These are phyloP conservation scores for Linnemannia hyalina DNA, from an alignment of 192 early-diverging fungal genomes.

Conservation along the genomic window DNA sequence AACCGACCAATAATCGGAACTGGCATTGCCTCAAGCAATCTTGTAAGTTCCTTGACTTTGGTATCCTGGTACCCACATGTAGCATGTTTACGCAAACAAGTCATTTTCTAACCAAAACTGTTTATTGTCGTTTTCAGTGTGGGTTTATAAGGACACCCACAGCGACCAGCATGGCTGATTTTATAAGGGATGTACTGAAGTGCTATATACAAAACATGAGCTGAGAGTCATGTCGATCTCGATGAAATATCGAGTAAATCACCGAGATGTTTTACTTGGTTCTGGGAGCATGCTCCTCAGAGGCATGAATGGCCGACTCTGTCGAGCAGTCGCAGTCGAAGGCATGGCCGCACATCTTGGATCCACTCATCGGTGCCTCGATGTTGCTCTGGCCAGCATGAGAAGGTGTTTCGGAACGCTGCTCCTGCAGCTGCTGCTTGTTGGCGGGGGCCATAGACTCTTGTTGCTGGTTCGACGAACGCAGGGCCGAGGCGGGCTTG, in stretches of 20 bases:
- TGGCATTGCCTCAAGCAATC: no score
- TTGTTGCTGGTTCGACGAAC: constrained; percentile 12
- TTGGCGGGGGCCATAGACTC: constrained; percentile 1
- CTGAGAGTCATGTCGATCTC: not conserved
- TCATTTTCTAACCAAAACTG: no score
- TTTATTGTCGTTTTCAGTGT: no score
- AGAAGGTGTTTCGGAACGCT: constrained; percentile 14
- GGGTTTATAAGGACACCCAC: no score
- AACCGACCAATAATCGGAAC: no score
- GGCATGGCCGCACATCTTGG: constrained; percentile 35
- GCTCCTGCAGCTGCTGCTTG: constrained; percentile 15
- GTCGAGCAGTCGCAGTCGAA: constrained; percentile 37
- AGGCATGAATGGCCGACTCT: constrained; percentile 29
- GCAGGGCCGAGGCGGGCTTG: not conserved
- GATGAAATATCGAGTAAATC: not conserved
- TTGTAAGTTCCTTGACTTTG: no score
- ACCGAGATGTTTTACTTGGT: not conserved
- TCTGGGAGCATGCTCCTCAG: constrained; percentile 29
- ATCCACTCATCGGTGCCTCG: constrained; percentile 38
- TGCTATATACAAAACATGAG: constrained; percentile 2
- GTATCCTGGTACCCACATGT: no score
- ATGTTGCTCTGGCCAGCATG: constrained; percentile 32
- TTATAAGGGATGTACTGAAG: not conserved
- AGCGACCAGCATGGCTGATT: not conserved
- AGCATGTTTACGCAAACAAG: no score